A percentile compares a stretch with the other conserved stretches of the same genome.
Evolutionary conservation across 257 asterid genomes (phyloP).

Genomic region (Penstemon davidsonii): DNA sequence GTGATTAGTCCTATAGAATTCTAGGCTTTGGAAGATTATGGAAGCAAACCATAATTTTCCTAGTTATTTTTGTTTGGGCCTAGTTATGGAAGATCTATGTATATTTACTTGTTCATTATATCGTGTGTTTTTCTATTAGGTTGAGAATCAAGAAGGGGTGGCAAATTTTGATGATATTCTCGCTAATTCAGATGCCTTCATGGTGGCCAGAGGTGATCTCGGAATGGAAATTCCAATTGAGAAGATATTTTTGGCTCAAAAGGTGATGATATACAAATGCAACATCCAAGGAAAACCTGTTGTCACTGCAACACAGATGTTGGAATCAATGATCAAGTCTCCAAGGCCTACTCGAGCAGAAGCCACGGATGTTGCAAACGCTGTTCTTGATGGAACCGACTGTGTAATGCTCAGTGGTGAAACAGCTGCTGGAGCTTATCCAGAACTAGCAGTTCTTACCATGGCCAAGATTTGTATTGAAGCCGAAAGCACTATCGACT

Average conservation of each 20-base stretch:
- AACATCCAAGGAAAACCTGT: conserved; percentile 92
- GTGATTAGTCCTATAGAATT: neutral
- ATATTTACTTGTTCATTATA: conserved; percentile 10
- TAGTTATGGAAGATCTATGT: neutral
- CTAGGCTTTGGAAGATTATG: neutral
- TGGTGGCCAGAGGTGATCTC: conserved; percentile 90
- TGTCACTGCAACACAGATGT: conserved; percentile 91
- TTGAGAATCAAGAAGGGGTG: conserved; percentile 93
- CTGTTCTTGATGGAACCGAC: conserved; percentile 89
- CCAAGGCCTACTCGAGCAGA: conserved; percentile 93
- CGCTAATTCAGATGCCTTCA: conserved; percentile 83
- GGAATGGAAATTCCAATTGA: conserved; percentile 95
- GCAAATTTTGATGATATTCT: conserved; percentile 85
- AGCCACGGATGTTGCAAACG: conserved; percentile 91
- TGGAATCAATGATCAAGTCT: conserved; percentile 91
- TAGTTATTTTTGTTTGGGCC: neutral
- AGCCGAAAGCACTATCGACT: conserved; percentile 80
- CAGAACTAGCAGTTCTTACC: conserved; percentile 82
- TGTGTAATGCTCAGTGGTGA: conserved; percentile 95
- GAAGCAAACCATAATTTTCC: conserved; percentile 1
- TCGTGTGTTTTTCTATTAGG: conserved; percentile 36
- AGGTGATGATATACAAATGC: conserved; percentile 87
- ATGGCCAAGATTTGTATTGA: conserved; percentile 86
- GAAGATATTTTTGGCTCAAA: conserved; percentile 84
- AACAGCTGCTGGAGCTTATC: conserved; percentile 95